Evolutionary conservation across 495 filamentous ascomycete genomes (phyloP), one percentile per base, ranked within the genome.

Genomic region (Jackrogersella multiformis): DNA sequence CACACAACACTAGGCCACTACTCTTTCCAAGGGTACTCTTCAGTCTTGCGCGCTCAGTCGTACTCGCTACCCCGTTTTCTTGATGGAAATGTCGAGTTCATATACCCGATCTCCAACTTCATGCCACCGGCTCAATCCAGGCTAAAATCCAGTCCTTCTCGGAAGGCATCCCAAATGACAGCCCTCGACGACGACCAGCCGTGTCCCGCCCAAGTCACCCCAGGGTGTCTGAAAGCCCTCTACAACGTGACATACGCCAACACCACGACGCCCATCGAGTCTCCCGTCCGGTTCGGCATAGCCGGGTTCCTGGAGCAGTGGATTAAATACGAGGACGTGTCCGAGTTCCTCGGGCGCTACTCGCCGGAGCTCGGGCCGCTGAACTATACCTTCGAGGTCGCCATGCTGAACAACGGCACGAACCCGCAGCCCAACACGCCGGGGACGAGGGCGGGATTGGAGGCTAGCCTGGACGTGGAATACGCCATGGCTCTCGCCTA

Each of bases 401-500:
- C 84, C 10, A 79, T 80, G 15, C 80, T 92, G 55, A 88, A 90
- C 69, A 87, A 85, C 39, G 88, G 82, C 15, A 71, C 78, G 6
- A 86, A 87, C 58, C 75, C 80, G 0, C 84, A 90, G 56, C 61
- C 67, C 1, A 36, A 70, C 16, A 63, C 71, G 35, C 69, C 78
- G 1, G 72, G 57, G 15, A 42, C 65, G 61, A 56, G 68, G 21
- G 77, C 78, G 15, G 78, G 79, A 20, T 59, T 81, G 1, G 92
- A 95, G 73, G 90, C 90, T 34, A 90, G 88, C 51, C 78, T 94
- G 15, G 90, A 92, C 62, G 80, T 92, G 1, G 87, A 94, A 64
- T 92, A 92, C 65, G 84, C 87, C 49, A 75, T 90, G 26, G 77
- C 84, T 0, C 72, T 93, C 41, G 85, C 82, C 10, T 85, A 88